Evolutionary conservation across 148 eudicot genomes (phyloP), one percentile per base, ranked within the genome.

Genomic region (Diospyros lotus): DNA sequence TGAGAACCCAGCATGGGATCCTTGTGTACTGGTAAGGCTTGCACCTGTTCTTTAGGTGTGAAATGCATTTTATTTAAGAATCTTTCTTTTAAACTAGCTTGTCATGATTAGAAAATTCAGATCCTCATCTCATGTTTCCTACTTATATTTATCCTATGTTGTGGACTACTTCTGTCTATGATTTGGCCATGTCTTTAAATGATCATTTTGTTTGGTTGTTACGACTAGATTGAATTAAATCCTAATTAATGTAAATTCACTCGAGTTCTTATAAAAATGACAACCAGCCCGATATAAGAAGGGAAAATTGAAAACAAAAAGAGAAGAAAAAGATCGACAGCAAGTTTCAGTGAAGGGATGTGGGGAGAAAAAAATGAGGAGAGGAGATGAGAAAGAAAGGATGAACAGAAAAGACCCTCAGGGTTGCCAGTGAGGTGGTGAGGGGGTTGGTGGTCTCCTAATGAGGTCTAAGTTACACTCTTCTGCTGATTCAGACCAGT

Each of bases 1-100:
- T 46, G 79, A 82, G 82, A 76, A 84, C 77, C 88, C 80, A 38
- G 80, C 86, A 53, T 95, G 98, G 98, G 97, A 95, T 86, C 94
- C 98, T 77, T 90, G 83, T 80, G 84, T 95, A 68, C 91, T 95
- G 74, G 98, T 94, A 81, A 84, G 90, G 75, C 58, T 80, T 71
- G 42, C 41, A 64, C 72, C 68, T 74, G 61, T 75, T 75, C 13
- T 40, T 68, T 17, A 60, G 1, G 6, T 42, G 38, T 12, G n/a
- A 8, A 45, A 28, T 41, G 12, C 17, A 61, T 45, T 44, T 76
- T 63, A 10, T 64, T 55, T 42, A 71, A 58, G 63, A 71, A 71
- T 42, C 61, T 69, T 52, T 41, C 4, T 53, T 1, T 7, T 3
- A n/a, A 59, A 46, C 12, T 28, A 28, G 28, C 28, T 73, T 73